Conservation (phyloP, 163 green algal genomes). For the Volvox carteri region DNA sequence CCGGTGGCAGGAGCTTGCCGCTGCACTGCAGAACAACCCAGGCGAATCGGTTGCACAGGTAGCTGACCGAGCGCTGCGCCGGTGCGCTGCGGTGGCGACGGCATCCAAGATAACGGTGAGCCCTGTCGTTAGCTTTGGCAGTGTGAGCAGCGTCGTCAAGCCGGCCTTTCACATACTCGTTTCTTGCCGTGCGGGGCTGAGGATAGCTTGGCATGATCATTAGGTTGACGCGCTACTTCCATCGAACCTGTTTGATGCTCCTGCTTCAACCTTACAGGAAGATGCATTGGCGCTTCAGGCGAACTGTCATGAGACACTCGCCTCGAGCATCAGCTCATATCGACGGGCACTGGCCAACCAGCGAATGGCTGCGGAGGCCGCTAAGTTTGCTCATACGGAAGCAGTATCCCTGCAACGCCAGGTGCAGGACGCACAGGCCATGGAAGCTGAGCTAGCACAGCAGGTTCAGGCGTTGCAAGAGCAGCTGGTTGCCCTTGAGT, state of each 20-base stretch:
- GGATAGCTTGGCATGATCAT: too few species aligned
- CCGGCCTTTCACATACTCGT: too few species aligned
- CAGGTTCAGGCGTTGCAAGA: conserved; percentile 6
- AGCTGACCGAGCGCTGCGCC: neutral
- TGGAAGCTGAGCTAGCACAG: conserved; percentile 2
- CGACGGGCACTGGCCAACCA: conserved; percentile 5
- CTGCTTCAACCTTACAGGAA: too few species aligned
- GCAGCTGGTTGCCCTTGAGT: neutral
- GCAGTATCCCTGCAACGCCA: neutral
- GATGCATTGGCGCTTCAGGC: neutral
- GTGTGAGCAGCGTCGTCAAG: too few species aligned
- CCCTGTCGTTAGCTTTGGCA: too few species aligned
- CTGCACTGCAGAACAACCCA: neutral
- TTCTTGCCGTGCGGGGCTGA: too few species aligned
- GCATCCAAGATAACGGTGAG: conserved; percentile 9
- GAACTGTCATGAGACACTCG: conserved; percentile 1
- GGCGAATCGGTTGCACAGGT: neutral
- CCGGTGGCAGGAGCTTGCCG: conserved; percentile 15
- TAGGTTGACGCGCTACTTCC: too few species aligned
- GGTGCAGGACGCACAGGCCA: neutral
- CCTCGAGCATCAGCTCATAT: neutral
- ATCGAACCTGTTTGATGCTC: too few species aligned
- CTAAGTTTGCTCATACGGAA: neutral
- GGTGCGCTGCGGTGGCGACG: neutral
- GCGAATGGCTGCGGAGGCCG: neutral